phyloP scores from a whole-genome alignment of 257 asterid genomes.

The Solanum medicagineum region DNA sequence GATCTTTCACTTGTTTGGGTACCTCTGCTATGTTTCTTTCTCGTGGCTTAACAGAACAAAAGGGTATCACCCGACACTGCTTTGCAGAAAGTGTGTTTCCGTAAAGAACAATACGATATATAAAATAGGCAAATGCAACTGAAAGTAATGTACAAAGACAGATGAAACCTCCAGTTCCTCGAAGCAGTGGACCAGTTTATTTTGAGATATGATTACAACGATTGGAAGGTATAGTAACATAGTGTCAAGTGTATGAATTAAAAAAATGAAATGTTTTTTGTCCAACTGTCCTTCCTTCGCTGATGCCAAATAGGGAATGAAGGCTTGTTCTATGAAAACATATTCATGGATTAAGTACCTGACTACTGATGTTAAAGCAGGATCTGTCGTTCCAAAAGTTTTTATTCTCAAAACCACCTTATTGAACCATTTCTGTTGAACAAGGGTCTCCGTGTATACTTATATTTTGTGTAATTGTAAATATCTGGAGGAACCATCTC shows the following conservation, averaged over 20 bases:
- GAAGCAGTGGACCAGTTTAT: background rate
- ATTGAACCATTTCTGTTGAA: slow-evolving; percentile 13
- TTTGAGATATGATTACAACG: background rate
- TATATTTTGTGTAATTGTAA: too few relatives aligned
- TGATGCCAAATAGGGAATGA: background rate
- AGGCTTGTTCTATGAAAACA: background rate
- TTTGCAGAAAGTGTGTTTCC: background rate
- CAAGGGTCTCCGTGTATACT: slow-evolving; percentile 5
- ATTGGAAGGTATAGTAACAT: background rate
- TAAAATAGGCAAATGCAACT: too few relatives aligned
- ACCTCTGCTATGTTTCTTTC: background rate
- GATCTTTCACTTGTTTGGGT: background rate
- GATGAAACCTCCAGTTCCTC: background rate
- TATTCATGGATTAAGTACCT: slow-evolving; percentile 26
- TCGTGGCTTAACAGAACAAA: background rate
- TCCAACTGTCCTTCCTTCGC: background rate
- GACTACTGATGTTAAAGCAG: slow-evolving; percentile 24
- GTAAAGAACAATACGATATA: background rate
- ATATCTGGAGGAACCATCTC: too few relatives aligned
- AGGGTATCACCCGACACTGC: background rate
- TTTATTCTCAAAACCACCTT: slow-evolving; percentile 3
- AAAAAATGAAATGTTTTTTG: background rate
- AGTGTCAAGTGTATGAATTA: background rate
- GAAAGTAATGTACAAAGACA: too few relatives aligned
- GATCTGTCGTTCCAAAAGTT: slow-evolving; percentile 12